These are phyloP conservation scores for Chondrus crispus DNA, from an alignment of 23 red algal genomes.

Conservation along the genomic window DNA sequence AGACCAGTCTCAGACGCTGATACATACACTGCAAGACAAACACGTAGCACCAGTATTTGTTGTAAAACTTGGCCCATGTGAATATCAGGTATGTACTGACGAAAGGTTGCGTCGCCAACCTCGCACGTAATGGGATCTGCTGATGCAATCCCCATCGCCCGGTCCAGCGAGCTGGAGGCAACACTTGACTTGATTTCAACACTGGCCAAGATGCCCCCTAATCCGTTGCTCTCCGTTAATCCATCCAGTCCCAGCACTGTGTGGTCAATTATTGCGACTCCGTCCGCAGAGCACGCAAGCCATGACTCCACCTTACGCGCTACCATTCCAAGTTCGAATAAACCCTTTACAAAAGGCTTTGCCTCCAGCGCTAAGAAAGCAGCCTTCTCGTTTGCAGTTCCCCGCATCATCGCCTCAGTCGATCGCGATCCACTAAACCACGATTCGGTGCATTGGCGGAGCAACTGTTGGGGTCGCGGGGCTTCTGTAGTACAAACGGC, in stretches of 20 bases:
- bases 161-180: background rate
- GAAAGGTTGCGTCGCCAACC: background rate
- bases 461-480: background rate
- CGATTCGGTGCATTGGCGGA: background rate
- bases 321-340: background rate
- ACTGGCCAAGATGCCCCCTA: background rate
- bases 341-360: background rate
- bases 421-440: background rate
- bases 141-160: background rate
- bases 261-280: background rate
- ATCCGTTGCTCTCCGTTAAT: background rate
- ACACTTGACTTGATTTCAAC: conserved; percentile 33
- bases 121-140: background rate
- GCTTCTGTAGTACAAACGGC: background rate
- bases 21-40: background rate
- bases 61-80: conserved; percentile 23
- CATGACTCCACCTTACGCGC: background rate
- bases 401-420: background rate
- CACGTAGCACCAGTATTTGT: conserved; percentile 9
- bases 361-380: background rate
- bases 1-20: conserved; percentile 2
- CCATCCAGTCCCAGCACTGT: too few species aligned
- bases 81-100: background rate
- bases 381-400: conserved; percentile 16
- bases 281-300: conserved; percentile 2